These are phyloP conservation scores for Ceratocystis cubensis DNA, from an alignment of 2,329 filamentous ascomycete species.

Conservation along the genomic window DNA sequence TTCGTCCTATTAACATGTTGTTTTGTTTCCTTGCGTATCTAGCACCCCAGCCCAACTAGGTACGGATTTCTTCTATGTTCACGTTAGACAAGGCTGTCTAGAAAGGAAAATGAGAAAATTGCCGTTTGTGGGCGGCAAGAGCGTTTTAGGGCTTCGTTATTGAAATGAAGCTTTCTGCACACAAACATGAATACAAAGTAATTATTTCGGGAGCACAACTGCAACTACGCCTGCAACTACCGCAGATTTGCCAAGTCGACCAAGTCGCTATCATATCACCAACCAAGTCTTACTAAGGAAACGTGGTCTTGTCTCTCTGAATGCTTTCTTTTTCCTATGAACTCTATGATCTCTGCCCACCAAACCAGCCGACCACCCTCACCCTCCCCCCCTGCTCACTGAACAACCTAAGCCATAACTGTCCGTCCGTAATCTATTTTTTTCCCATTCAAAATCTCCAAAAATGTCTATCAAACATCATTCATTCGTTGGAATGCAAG, in stretches of 20 bases:
- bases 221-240: no score
- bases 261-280: not conserved
- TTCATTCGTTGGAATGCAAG: constrained; percentile 9
- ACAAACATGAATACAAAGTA: not conserved
- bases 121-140: constrained; percentile 1
- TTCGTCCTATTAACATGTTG: not conserved
- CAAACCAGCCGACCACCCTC: not conserved
- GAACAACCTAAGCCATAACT: not conserved
- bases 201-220: no score
- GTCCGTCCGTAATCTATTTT: not conserved
- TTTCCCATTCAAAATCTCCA: not conserved
- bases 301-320: not conserved
- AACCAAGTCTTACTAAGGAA: not conserved
- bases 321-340: constrained; percentile 4
- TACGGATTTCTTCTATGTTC: not conserved
- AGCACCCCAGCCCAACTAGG: not conserved
- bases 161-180: not conserved
- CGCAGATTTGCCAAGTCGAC: not conserved
- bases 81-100: constrained; percentile 9
- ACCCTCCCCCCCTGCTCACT: not conserved
- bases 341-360: not conserved
- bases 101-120: not conserved
- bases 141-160: not conserved
- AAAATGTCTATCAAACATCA: not conserved
- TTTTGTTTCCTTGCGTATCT: not conserved